Conservation (phyloP, 2,329 filamentous ascomycete species). For the Cercospora sp. region DNA sequence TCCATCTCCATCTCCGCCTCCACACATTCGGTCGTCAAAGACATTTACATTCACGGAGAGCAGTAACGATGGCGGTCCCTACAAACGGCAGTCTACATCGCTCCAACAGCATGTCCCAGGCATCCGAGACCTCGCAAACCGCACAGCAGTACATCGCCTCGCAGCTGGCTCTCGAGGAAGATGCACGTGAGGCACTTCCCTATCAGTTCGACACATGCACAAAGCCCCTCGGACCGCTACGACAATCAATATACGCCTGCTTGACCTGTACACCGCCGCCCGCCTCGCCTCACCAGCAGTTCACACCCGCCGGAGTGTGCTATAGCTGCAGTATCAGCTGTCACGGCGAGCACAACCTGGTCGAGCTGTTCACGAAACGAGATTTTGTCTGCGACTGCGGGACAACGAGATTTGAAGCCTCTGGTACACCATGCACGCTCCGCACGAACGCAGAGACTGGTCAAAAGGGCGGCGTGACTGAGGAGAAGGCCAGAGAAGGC, state of each 20-base stretch:
- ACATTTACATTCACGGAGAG: not conserved
- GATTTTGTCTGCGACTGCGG: constrained; percentile 97
- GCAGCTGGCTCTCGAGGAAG: constrained; percentile 87
- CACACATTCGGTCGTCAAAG: not conserved
- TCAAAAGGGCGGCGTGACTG: constrained; percentile 73
- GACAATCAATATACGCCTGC: constrained; percentile 88
- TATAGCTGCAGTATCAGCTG: constrained; percentile 97
- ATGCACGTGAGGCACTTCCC: constrained; percentile 90
- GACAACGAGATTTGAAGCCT: constrained; percentile 70
- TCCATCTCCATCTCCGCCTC: not conserved
- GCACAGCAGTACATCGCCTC: constrained; percentile 73
- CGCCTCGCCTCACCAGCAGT: constrained; percentile 60
- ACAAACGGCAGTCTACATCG: constrained; percentile 11
- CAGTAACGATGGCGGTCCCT: not conserved
- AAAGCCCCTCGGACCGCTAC: constrained; percentile 80
- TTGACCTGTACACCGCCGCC: constrained; percentile 89
- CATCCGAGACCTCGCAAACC: constrained; percentile 55
- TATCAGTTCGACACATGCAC: constrained; percentile 96
- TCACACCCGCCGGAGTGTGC: constrained; percentile 79
- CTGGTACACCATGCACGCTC: constrained; percentile 71
- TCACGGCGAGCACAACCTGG: constrained; percentile 90
- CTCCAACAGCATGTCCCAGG: constrained; percentile 23
- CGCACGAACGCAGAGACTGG: constrained; percentile 73
- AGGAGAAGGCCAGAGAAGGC: constrained; percentile 67
- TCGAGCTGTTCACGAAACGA: constrained; percentile 94